Base-by-base conservation (phyloP, 2,329 filamentous ascomycete species). In the Hymenoscyphus linearis region DNA sequence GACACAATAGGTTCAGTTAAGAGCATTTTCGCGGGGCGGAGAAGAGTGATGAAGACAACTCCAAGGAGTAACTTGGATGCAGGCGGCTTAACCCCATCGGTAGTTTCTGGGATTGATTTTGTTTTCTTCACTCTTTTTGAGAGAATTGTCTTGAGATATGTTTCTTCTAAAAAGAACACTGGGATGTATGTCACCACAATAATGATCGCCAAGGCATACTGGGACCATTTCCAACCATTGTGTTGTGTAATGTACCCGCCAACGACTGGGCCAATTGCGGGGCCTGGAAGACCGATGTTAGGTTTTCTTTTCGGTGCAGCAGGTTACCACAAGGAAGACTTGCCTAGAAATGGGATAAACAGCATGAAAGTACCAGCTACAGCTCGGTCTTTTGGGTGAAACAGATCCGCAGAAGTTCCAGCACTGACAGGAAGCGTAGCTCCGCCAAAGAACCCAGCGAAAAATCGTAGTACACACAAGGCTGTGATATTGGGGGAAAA, bases 1-100 rank as follows among this genome's bases (percentile, higher is more conserved):
- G 79, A 79, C 1, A 87, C 82, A 44, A 89, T 86, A 1, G 85
- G 84, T 65, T 89, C 86, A 0, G 81, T 80, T 44, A 85, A 68
- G 9, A 88, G 76, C 79, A 89, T 86, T 52, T 79, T 77, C 0
- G 84, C 16, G 0, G 84, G 84, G 6, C 60, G 60, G 12, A 66
- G 50, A 22, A 68, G 54, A 9, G 58, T 66, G 44, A 64, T 60
- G 40, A 60, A 62, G 4, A 67, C 40, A 14, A 62, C 52, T 16
- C 54, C 57, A 16, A 60, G 47, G 7, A 65, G 44, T 14, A 64
- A 26, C 9, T 58, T 60, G 12, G 36, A 35, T 13, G 58, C 58
- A 40, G 55, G 55, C n/a, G 61, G 60, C 25, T 60, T 60, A 4
- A 56, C 25, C 44, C 34, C 35, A 7, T 37, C 16, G 12, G 47